phyloP scores from a whole-genome alignment of 108 stramenopile genomes.

The Epithemia pelagica region DNA sequence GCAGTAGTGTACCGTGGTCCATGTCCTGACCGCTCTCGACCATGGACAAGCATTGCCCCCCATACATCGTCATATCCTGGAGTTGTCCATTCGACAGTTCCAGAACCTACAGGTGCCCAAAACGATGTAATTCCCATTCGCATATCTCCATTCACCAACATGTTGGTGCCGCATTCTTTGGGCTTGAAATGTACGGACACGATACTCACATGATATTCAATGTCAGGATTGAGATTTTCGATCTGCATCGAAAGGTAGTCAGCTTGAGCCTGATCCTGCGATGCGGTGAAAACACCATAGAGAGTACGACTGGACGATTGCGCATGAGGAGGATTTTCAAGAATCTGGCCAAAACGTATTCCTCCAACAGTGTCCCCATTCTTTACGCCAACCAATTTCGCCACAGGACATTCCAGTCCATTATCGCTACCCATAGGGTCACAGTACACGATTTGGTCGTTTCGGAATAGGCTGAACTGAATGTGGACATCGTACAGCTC shows the following conservation, averaged over 20 bases:
- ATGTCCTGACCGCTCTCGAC: too few species aligned
- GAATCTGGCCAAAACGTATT: background rate
- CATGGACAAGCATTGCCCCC: too few species aligned
- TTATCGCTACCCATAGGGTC: background rate
- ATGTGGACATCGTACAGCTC: background rate
- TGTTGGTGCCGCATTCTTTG: background rate
- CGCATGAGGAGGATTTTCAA: background rate
- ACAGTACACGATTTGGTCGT: background rate
- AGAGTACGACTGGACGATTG: background rate
- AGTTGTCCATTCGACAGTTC: background rate
- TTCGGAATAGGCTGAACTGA: background rate
- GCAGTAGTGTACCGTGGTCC: too few species aligned
- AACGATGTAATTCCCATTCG: background rate
- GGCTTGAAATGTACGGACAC: background rate
- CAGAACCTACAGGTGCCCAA: background rate
- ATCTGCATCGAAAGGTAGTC: background rate
- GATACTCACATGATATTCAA: background rate
- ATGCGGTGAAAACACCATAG: background rate
- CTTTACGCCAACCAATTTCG: background rate
- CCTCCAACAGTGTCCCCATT: background rate
- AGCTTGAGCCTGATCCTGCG: background rate
- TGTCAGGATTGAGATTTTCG: background rate
- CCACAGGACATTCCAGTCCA: background rate
- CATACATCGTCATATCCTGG: background rate
- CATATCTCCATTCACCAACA: background rate